Percentiles rank a stretch among this genome's conserved stretches.
phyloP scores from a whole-genome alignment of 805 yeast genomes.

The Starmerella riodocensis region DNA sequence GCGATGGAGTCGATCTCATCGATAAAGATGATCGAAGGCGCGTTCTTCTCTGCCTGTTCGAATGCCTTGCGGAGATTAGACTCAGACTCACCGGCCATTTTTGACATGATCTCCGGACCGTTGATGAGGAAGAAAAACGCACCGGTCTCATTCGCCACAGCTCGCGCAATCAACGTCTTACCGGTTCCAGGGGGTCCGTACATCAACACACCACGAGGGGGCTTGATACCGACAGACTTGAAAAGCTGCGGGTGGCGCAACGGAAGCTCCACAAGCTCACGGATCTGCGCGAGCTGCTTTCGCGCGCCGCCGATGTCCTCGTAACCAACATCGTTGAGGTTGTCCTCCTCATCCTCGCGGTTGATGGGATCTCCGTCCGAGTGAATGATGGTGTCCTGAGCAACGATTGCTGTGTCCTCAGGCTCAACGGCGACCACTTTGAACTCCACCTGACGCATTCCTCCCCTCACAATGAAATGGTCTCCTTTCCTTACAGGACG shows the following conservation, averaged over 20 bases:
- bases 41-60: slow-evolving; percentile 98
- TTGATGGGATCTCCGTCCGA: slow-evolving; percentile 98
- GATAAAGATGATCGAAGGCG: slow-evolving; percentile 93
- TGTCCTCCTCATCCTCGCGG: slow-evolving; percentile 96
- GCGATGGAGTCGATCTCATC: slow-evolving; percentile 99
- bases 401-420: slow-evolving; percentile 91
- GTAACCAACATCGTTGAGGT: slow-evolving; percentile 91
- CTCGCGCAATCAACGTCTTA: slow-evolving; percentile 97
- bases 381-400: slow-evolving; percentile 95
- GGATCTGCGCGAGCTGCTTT: slow-evolving; percentile 98
- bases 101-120: slow-evolving; percentile 99
- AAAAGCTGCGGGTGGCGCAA: slow-evolving; percentile 96
- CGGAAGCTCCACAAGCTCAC: slow-evolving; percentile 96
- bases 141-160: slow-evolving; percentile 99
- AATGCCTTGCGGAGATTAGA: slow-evolving; percentile 94
- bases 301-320: slow-evolving; percentile 99
- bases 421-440: slow-evolving; percentile 98
- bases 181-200: slow-evolving; percentile 99
- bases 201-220: slow-evolving; percentile 87
- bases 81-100: slow-evolving; percentile 99
- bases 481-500: slow-evolving; percentile 98
- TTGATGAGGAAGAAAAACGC: slow-evolving; percentile 96
- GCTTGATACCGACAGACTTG: slow-evolving; percentile 96
- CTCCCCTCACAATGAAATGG: slow-evolving; percentile 91
- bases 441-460: slow-evolving; percentile 98